A percentile compares a stretch with the other conserved stretches of the same genome.
These are phyloP conservation scores for Fusarium sp. DNA, from an alignment of 2,329 filamentous ascomycete genomes.

Conservation along the genomic window DNA sequence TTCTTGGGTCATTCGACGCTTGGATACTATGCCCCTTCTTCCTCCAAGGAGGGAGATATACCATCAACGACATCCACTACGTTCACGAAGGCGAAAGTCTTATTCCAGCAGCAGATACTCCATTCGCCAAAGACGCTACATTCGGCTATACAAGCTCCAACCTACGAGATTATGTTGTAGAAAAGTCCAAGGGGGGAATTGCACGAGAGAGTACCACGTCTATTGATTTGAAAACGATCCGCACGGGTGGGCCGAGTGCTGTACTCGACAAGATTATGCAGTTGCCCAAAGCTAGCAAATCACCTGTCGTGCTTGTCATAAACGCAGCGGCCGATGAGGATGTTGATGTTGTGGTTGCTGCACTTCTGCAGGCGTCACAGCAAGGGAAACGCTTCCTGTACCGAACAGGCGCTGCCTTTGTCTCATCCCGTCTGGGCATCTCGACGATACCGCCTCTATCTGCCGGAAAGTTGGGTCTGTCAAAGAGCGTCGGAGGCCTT, in stretches of 20 bases:
- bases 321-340: constrained; percentile 64
- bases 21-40: constrained; percentile 68
- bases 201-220: constrained; percentile 51
- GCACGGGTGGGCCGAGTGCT: constrained; percentile 54
- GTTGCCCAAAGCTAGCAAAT: constrained; percentile 44
- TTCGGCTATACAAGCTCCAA: constrained; percentile 66
- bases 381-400: constrained; percentile 50
- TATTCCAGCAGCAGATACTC: constrained; percentile 58
- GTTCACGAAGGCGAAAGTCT: constrained; percentile 58
- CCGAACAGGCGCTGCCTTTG: constrained; percentile 54
- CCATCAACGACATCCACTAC: constrained; percentile 66
- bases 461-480: constrained; percentile 53
- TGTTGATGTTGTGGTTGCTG: constrained; percentile 63
- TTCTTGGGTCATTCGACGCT: constrained; percentile 59
- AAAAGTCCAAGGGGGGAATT: constrained; percentile 60
- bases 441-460: constrained; percentile 60
- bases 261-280: constrained; percentile 54
- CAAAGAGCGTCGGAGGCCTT: constrained; percentile 55
- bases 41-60: constrained; percentile 65
- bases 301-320: constrained; percentile 51
- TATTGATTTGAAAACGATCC: constrained; percentile 58
- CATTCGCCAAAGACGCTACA: constrained; percentile 65
- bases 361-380: constrained; percentile 52
- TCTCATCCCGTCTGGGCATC: constrained; percentile 61
- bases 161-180: constrained; percentile 56